phyloP scores from a whole-genome alignment of 2,329 filamentous ascomycete species.

The Aureobasidium mangrovei region DNA sequence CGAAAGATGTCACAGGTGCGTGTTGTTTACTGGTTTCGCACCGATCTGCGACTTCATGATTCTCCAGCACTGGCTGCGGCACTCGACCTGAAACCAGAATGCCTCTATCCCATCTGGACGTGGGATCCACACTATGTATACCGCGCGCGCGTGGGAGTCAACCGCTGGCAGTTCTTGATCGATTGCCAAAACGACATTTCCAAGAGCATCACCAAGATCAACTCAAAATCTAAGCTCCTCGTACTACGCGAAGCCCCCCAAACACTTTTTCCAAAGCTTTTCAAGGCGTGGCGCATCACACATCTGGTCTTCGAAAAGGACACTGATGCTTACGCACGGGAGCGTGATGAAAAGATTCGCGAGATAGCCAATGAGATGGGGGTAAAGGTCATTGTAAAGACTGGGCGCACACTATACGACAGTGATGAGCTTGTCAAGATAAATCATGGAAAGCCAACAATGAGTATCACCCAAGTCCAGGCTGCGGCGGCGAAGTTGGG shows the following conservation, averaged over 20 bases:
- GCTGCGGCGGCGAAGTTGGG: slow-evolving; percentile 54
- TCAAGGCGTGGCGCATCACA: slow-evolving; percentile 63
- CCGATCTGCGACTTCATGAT: slow-evolving; percentile 68
- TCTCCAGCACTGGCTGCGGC: slow-evolving; percentile 65
- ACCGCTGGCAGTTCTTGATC: slow-evolving; percentile 67
- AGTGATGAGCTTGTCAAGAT: slow-evolving; percentile 58
- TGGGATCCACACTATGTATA: slow-evolving; percentile 80
- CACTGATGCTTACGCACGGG: slow-evolving; percentile 61
- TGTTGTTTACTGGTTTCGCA: slow-evolving; percentile 72
- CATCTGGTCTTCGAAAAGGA: slow-evolving; percentile 74
- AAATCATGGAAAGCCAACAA: slow-evolving; percentile 61
- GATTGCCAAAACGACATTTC: slow-evolving; percentile 68
- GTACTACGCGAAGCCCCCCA: slow-evolving; percentile 64
- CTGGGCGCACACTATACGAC: slow-evolving; percentile 65
- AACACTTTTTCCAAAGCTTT: slow-evolving; percentile 62
- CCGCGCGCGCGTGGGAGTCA: slow-evolving; percentile 57
- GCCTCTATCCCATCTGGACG: slow-evolving; percentile 67
- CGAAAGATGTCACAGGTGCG: slow-evolving; percentile 27
- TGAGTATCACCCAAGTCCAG: slow-evolving; percentile 62
- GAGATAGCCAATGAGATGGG: slow-evolving; percentile 55
- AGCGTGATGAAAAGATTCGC: slow-evolving; percentile 53
- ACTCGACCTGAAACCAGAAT: slow-evolving; percentile 57
- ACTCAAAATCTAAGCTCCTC: slow-evolving; percentile 61
- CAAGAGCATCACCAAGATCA: slow-evolving; percentile 56
- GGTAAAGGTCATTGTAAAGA: slow-evolving; percentile 56